A percentile compares a stretch with the other conserved stretches of the same genome.
Evolutionary conservation across 192 early-diverging fungal species (phyloP).

Genomic region (Coemansia sp.): DNA sequence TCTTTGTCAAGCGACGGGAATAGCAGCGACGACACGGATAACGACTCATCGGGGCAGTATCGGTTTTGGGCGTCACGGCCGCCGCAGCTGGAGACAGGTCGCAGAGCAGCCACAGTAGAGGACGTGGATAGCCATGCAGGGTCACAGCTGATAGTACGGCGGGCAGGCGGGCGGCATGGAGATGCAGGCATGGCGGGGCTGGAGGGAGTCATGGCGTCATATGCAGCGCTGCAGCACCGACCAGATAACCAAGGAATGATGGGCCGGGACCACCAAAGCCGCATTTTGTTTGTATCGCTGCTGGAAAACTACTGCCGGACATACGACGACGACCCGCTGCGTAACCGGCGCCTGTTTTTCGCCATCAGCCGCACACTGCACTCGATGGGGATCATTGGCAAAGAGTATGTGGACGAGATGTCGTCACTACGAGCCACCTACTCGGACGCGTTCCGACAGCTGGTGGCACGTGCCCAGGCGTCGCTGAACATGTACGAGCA

Average conservation of each 20-base stretch:
- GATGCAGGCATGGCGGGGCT: background rate
- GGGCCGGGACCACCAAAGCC: conserved; percentile 63
- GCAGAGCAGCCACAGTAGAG: no score
- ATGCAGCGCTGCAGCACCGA: conserved; percentile 7
- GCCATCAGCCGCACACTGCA: conserved; percentile 83
- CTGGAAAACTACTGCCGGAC: conserved; percentile 88
- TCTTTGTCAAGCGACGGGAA: conserved; percentile 1
- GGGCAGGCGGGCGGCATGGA: background rate
- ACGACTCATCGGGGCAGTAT: conserved; percentile 1
- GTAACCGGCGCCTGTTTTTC: conserved; percentile 82
- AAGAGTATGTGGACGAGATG: conserved; percentile 81
- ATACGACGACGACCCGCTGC: conserved; percentile 83
- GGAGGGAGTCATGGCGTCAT: background rate
- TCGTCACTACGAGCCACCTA: conserved; percentile 77
- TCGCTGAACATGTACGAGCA: conserved; percentile 53
- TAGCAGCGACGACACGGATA: background rate
- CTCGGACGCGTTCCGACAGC: conserved; percentile 78
- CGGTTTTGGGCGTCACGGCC: conserved; percentile 35
- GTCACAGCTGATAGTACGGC: conserved; percentile 7
- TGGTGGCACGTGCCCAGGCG: conserved; percentile 76
- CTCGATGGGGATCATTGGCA: conserved; percentile 78
- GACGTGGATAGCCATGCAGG: no score
- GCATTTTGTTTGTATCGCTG: conserved; percentile 80
- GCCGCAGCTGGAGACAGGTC: no score
- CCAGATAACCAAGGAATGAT: conserved; percentile 16